These are phyloP conservation scores for Raffaelea albimanens DNA, from an alignment of 2,329 filamentous ascomycete species.

Conservation along the genomic window DNA sequence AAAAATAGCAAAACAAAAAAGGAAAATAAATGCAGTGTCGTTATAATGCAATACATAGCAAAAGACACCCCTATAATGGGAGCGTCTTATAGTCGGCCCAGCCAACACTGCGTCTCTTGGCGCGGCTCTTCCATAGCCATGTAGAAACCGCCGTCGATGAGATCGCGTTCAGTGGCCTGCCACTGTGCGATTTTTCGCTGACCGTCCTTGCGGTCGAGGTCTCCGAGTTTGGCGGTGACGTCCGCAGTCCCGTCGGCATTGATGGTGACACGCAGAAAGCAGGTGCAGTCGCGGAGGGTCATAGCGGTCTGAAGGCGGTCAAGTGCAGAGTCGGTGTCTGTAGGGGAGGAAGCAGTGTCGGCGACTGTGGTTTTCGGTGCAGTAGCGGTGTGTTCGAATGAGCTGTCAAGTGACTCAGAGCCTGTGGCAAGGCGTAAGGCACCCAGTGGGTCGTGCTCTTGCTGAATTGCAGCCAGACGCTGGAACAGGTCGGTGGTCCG, in stretches of 20 bases:
- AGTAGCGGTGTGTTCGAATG: background rate
- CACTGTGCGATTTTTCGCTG: constrained; percentile 60
- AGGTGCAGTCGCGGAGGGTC: constrained; percentile 72
- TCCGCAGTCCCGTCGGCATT: constrained; percentile 40
- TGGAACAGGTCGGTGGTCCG: constrained; percentile 27
- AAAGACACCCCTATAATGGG: background rate
- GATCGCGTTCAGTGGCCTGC: constrained; percentile 49
- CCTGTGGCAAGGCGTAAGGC: constrained; percentile 1
- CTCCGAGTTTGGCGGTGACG: constrained; percentile 55
- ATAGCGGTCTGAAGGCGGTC: constrained; percentile 58
- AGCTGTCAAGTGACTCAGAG: too few species aligned
- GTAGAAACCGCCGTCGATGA: constrained; percentile 65
- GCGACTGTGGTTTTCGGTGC: background rate
- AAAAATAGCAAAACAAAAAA: too few species aligned
- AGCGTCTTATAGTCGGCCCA: constrained; percentile 8
- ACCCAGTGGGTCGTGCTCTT: constrained; percentile 18
- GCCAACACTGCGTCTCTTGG: constrained; percentile 16
- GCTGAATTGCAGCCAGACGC: constrained; percentile 29
- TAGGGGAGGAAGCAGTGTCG: background rate
- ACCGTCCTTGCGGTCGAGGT: constrained; percentile 68
- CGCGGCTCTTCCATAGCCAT: constrained; percentile 14
- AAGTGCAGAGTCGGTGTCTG: constrained; percentile 21
- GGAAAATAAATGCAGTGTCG: too few species aligned
- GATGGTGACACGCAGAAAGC: constrained; percentile 52
- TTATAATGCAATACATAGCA: background rate